These are phyloP conservation scores for Glonium stellatum DNA, from an alignment of 495 filamentous ascomycete species.

Conservation along the genomic window DNA sequence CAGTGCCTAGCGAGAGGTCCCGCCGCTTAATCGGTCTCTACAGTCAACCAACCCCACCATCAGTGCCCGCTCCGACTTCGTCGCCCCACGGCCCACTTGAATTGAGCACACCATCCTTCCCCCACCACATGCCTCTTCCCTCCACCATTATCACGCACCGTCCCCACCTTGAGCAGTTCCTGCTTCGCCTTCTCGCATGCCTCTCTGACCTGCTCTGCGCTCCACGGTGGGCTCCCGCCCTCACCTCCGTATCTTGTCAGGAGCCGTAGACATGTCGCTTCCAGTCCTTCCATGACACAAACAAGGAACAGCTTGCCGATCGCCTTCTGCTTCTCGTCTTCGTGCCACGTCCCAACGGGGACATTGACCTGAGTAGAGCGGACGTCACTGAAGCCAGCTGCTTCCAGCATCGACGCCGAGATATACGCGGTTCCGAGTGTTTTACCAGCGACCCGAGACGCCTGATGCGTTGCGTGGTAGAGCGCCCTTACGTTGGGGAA, in stretches of 20 bases:
- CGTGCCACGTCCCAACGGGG: slow-evolving; percentile 52
- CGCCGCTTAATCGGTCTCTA: no score
- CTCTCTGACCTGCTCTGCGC: slow-evolving; percentile 13
- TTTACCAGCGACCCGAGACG: slow-evolving; percentile 39
- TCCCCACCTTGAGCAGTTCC: slow-evolving; percentile 16
- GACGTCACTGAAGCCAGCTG: slow-evolving; percentile 57
- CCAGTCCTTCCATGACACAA: slow-evolving; percentile 55
- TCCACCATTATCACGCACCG: neutral
- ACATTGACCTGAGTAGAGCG: slow-evolving; percentile 49
- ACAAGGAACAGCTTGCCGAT: slow-evolving; percentile 63
- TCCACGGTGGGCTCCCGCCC: slow-evolving; percentile 8
- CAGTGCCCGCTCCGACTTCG: slow-evolving; percentile 3
- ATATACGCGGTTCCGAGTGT: slow-evolving; percentile 52
- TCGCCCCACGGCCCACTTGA: slow-evolving; percentile 24
- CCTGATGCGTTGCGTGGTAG: slow-evolving; percentile 29
- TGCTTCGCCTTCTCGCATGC: slow-evolving; percentile 12
- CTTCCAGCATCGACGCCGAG: slow-evolving; percentile 42
- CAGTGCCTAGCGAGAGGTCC: no score
- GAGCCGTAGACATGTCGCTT: slow-evolving; percentile 53
- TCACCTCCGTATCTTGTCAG: slow-evolving; percentile 41
- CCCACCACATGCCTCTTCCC: no score
- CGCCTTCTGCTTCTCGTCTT: slow-evolving; percentile 42
- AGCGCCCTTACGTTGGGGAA: slow-evolving; percentile 9
- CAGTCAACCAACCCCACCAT: no score
- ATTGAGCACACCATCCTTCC: slow-evolving; percentile 24